These are phyloP conservation scores for Lactarius pseudohatsudake DNA, from an alignment of 768 basidiomycete genomes.

Conservation along the genomic window DNA sequence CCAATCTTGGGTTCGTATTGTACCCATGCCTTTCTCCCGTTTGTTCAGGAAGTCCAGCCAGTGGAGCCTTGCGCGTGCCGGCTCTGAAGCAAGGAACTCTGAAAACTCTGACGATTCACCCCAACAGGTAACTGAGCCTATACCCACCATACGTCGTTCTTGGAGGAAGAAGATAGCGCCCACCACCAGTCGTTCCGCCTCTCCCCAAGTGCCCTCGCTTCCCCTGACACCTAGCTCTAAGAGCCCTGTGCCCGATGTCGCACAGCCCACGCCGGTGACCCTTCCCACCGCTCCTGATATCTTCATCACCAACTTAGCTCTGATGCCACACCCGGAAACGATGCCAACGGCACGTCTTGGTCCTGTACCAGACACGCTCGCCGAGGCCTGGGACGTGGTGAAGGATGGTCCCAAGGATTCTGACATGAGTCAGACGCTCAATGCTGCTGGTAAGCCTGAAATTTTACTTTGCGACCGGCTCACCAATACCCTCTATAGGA, in stretches of 20 bases:
- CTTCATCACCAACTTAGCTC: not conserved
- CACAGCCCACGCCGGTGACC: not conserved
- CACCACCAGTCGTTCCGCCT: not conserved
- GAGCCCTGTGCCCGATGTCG: not conserved
- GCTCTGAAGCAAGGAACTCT: not conserved
- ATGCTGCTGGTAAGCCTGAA: not conserved
- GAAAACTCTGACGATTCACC: not conserved
- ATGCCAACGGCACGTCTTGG: not conserved
- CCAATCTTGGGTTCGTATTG: not conserved
- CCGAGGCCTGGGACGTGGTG: constrained; percentile 6
- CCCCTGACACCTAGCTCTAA: not conserved
- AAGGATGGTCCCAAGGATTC: not conserved
- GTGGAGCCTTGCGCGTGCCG: not conserved
- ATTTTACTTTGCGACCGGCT: rapidly evolving
- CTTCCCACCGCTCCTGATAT: not conserved
- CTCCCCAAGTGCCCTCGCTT: not conserved
- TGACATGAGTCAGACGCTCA: not conserved
- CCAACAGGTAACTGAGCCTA: not conserved
- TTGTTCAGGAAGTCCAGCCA: constrained; percentile 14
- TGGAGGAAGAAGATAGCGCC: constrained; percentile 5
- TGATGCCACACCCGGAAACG: not conserved
- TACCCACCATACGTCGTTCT: not conserved
- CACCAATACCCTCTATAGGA: not conserved
- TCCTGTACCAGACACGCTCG: constrained; percentile 5
- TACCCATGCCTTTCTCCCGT: constrained; percentile 10